A percentile compares a stretch with the other conserved stretches of the same genome.
Evolutionary conservation across 2,329 filamentous ascomycete genomes (phyloP).

Genomic region (Thelonectria discophora): DNA sequence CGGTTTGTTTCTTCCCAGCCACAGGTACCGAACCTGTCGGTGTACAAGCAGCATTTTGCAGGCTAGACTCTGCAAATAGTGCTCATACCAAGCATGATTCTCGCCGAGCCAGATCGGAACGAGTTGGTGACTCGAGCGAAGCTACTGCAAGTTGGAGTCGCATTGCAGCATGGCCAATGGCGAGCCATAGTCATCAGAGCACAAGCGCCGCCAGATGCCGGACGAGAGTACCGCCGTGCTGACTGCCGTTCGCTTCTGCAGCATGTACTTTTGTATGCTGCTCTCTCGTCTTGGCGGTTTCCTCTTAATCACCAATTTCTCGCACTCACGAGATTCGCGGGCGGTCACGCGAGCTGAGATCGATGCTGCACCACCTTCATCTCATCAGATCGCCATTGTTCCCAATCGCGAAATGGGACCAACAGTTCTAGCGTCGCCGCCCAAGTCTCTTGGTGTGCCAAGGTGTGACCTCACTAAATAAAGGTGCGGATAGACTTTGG

Average conservation of each 20-base stretch:
- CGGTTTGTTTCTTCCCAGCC: neutral
- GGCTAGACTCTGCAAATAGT: conserved; percentile 3
- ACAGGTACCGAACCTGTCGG: conserved; percentile 6
- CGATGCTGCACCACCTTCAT: conserved; percentile 28
- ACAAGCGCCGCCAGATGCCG: conserved; percentile 26
- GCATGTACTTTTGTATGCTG: too few species aligned
- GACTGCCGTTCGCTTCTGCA: conserved; percentile 18
- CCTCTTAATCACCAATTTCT: conserved; percentile 9
- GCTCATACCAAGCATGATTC: conserved; percentile 12
- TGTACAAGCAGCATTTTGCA: neutral
- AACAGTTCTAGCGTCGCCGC: conserved; percentile 29
- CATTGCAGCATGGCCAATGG: conserved; percentile 18
- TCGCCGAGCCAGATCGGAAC: conserved; percentile 20
- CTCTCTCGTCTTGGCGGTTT: neutral
- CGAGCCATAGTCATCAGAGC: conserved; percentile 1
- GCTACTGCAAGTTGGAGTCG: conserved; percentile 23
- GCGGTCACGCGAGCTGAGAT: conserved; percentile 23
- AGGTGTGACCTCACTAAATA: conserved; percentile 3
- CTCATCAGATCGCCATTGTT: conserved; percentile 32
- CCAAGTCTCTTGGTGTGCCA: conserved; percentile 11
- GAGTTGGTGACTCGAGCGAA: conserved; percentile 7
- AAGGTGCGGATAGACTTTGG: conserved; percentile 10
- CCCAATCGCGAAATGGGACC: conserved; percentile 29
- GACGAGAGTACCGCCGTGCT: conserved; percentile 15
- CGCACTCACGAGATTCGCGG: conserved; percentile 4